Evolutionary conservation across 495 filamentous ascomycete genomes (phyloP).

Genomic region (Ramalina peruviana): DNA sequence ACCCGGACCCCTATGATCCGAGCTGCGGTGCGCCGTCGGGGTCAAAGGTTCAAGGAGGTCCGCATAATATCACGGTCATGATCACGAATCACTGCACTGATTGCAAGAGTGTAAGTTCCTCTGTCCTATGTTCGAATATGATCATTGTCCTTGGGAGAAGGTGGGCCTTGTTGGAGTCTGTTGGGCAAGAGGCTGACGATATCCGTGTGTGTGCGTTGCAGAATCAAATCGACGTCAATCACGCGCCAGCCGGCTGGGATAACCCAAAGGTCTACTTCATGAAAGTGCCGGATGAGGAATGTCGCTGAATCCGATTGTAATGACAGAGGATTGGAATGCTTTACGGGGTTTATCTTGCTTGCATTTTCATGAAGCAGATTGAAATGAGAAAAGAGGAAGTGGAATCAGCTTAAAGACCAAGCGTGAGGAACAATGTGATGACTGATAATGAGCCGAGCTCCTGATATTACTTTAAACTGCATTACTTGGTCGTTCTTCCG

Average conservation of each 20-base stretch:
- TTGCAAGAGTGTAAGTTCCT: not conserved
- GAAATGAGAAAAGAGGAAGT: too few relatives aligned
- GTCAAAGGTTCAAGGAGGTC: not conserved
- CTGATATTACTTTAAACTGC: too few relatives aligned
- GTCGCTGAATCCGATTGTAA: not conserved
- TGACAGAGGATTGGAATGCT: too few relatives aligned
- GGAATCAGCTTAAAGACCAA: too few relatives aligned
- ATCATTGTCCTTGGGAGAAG: not conserved
- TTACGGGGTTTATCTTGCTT: too few relatives aligned
- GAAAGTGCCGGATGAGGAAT: conserved; percentile 2
- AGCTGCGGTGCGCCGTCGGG: conserved; percentile 2
- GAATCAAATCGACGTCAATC: conserved; percentile 11
- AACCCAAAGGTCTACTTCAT: conserved; percentile 10
- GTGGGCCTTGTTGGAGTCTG: too few relatives aligned
- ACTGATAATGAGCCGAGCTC: too few relatives aligned
- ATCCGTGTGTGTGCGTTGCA: not conserved
- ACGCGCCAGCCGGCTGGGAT: conserved; percentile 1
- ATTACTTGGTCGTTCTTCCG: too few relatives aligned
- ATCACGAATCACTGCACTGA: conserved; percentile 12
- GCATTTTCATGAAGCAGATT: too few relatives aligned
- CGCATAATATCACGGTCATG: conserved; percentile 5
- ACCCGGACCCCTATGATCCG: not conserved
- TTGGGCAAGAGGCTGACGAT: too few relatives aligned
- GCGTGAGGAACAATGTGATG: too few relatives aligned
- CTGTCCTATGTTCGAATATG: not conserved